Base-by-base conservation (phyloP, 352 stramenopile species). In the Phytopythium mirpurense region DNA sequence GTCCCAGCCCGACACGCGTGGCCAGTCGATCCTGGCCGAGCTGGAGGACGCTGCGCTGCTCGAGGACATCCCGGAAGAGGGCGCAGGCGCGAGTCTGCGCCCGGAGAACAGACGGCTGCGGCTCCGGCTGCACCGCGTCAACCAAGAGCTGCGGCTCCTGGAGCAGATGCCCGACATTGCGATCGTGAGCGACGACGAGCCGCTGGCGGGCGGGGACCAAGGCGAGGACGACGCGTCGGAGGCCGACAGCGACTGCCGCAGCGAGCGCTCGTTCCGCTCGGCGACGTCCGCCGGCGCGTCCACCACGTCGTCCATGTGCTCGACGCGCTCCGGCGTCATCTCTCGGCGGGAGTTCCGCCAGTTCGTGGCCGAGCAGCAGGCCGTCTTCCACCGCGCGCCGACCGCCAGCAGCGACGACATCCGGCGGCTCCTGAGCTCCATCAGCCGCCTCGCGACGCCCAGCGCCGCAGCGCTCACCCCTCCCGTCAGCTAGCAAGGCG, bases 141-240 rank as follows among this genome's bases (percentile, higher is more conserved):
- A 88, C 16, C 71, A 80, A 27, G 78, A 86, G 53, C 71, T 88
- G 6, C 55, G 56, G 27, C 83, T 86, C 40, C 52, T 88, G 1
- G 59, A 74, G 19, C 62, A 74, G 45, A 69, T 67, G n/a, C 71
- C 68, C 29, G 57, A 37, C 3, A 62, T 86, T 3, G 18, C 72
- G 27, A 86, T 88, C 24, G 48, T 82, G 11, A 54, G 63, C 10
- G 74, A 81, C 32, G 65, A 82, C 10, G 50, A 70, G 16, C 57
- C 68, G 11, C 38, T 52, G 16, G 55, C 54, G 2, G 54, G 23
- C n/a, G 55, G 58, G 14, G 56, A 64, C 8, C 64, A 65, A 35
- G 53, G 70, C 3, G 57, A 62, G 2, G 54, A 60, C 10, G 41
- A 56, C 6, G 57, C 59, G 2, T 52, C 24, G 9, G 46, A 27